These are phyloP conservation scores for Rutidosis leptorrhynchoides DNA, from an alignment of 129 eudicot species.

Conservation along the genomic window DNA sequence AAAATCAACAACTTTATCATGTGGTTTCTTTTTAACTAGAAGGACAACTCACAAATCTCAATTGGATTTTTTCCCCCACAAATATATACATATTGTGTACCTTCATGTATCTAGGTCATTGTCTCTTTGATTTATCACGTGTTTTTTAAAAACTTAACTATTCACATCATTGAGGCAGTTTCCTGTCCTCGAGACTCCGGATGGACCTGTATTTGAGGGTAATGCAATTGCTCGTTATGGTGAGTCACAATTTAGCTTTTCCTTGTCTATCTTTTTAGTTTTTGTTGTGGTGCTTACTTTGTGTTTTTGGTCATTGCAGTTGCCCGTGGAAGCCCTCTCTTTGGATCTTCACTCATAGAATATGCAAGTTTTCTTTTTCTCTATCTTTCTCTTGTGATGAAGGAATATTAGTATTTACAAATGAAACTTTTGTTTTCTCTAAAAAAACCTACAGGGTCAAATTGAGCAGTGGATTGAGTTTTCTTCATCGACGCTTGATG, in stretches of 20 bases:
- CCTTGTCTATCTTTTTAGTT: not conserved
- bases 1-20: no score
- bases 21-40: no score
- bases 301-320: constrained; percentile 45
- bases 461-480: constrained; percentile 75
- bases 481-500: constrained; percentile 48
- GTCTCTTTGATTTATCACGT: not conserved
- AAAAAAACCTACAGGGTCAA: constrained; percentile 38
- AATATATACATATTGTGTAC: no score
- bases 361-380: constrained; percentile 42
- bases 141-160: not conserved
- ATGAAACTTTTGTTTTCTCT: not conserved
- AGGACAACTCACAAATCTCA: no score
- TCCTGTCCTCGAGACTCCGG: constrained; percentile 86
- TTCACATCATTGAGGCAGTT: constrained; percentile 41
- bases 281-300: constrained; percentile 6
- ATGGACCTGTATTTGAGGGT: constrained; percentile 85
- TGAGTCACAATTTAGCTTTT: constrained; percentile 18
- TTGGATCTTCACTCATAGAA: constrained; percentile 65
- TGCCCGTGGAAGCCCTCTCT: constrained; percentile 50
- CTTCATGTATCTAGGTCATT: no score
- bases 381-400: not conserved
- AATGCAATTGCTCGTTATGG: constrained; percentile 97
- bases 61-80: no score
- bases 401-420: not conserved